Evolutionary conservation across 2,329 filamentous ascomycete genomes (phyloP), one percentile per base, ranked within the genome.

Genomic region (Fusarium sp.): DNA sequence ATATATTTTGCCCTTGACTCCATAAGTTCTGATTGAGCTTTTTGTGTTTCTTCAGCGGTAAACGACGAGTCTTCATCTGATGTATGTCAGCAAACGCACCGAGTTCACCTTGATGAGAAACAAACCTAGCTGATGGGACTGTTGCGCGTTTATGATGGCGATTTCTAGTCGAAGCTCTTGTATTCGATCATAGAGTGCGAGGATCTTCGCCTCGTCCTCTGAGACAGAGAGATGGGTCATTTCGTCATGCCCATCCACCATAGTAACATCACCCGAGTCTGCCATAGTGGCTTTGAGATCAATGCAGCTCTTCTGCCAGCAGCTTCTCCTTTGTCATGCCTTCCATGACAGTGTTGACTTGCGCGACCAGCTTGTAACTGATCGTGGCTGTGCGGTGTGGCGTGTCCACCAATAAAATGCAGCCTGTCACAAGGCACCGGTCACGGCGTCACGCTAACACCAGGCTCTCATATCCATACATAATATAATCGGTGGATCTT

Each of bases 151-250:
- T 15, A 94, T 79, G 38, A 96, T 83, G 37, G 90, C 90, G 57
- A 90, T 87, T 80, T 96, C 91, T 23, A 95, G 81, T 73, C 90
- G 88, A 43, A 94, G 84, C 76, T 92, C 89, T 74, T 91, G 88
- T 26, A 93, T 82, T 69, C 86, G 86, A 77, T 94, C 90, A 79
- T 93, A 92, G 48, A 94, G 85, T 39, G 88, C 85, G 35, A 96
- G 82, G 28, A 91, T 85, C 68, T 85, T 84, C 72, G 85, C 82
- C 79, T 97, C 93, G 63, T 87, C 84, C 35, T 88, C 84, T 3
- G 90, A 92, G 42, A 95, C 82, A 10, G 85, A 82, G 37, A 89
- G 83, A 61, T 76, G 70, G 20, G 72, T 61, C 28, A 72, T 79
- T 78, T 85, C 82, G 61, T 75, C 68, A 70, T 71, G 42, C 43